Percentiles rank a stretch among this genome's conserved stretches.
Conservation (phyloP, 805 yeast genomes). For the Torulaspora quercuum region DNA sequence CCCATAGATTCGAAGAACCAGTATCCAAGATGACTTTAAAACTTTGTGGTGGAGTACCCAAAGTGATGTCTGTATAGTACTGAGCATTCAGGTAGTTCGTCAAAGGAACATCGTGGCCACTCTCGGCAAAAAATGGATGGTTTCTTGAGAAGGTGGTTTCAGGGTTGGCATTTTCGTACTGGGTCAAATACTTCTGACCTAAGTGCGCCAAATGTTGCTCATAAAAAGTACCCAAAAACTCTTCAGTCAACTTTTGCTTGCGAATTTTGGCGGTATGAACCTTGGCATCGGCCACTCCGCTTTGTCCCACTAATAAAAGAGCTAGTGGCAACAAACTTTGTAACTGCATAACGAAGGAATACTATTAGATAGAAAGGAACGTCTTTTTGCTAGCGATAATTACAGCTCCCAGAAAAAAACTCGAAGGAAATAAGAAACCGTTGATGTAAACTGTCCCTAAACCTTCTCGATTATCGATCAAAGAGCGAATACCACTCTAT, state of each 20-base stretch:
- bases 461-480: too few species aligned
- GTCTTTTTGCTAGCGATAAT: neutral
- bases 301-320: conserved; percentile 22
- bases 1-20: conserved; percentile 96
- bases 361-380: neutral
- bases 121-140: conserved; percentile 27
- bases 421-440: too few species aligned
- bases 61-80: conserved; percentile 83
- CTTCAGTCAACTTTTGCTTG: conserved; percentile 52
- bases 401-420: neutral
- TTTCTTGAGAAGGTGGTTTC: conserved; percentile 35
- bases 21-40: conserved; percentile 95
- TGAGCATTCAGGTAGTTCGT: conserved; percentile 95
- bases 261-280: conserved; percentile 54
- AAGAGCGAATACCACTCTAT: too few species aligned
- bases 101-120: conserved; percentile 73
- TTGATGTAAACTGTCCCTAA: too few species aligned
- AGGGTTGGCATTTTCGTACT: conserved; percentile 46
- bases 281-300: conserved; percentile 44
- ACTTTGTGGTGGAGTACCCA: conserved; percentile 91
- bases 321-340: conserved; percentile 33
- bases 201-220: conserved; percentile 53
- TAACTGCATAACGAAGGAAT: conserved; percentile 23
- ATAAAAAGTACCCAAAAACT: conserved; percentile 49
- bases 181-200: conserved; percentile 57